A percentile compares a stretch with the other conserved stretches of the same genome.
Evolutionary conservation across 1,139 yeast species (phyloP).

Genomic region (Arxiozyma slooffiae): DNA sequence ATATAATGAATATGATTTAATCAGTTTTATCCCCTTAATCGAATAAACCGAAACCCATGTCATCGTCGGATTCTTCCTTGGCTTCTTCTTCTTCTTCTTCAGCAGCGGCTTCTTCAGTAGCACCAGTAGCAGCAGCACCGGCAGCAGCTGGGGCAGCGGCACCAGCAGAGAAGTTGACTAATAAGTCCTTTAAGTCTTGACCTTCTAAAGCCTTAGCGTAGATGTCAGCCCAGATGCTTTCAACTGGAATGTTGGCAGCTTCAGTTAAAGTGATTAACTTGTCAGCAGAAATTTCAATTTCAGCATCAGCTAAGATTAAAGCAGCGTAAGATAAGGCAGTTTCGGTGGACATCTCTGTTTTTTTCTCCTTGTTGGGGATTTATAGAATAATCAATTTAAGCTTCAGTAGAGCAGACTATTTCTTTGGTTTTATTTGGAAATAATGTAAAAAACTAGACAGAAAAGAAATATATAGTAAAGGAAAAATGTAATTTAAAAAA

Average conservation of each 20-base stretch:
- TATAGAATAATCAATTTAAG: conserved; percentile 49
- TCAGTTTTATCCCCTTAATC: conserved; percentile 38
- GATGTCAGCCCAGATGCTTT: conserved; percentile 70
- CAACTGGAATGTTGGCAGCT: conserved; percentile 64
- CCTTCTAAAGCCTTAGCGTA: conserved; percentile 73
- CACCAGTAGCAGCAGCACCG: conserved; percentile 45
- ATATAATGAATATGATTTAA: background rate
- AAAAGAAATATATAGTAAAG: too few species aligned
- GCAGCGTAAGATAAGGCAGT: conserved; percentile 83
- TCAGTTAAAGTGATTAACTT: conserved; percentile 60
- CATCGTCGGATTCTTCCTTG: conserved; percentile 58
- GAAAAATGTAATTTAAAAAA: too few species aligned
- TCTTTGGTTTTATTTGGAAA: conserved; percentile 29
- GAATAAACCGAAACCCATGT: conserved; percentile 82
- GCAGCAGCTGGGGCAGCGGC: conserved; percentile 49
- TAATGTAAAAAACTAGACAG: background rate
- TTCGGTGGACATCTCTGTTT: conserved; percentile 57
- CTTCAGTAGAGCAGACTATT: conserved; percentile 54
- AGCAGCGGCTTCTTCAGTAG: conserved; percentile 47
- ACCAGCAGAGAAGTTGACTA: conserved; percentile 69
- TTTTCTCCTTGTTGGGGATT: conserved; percentile 16
- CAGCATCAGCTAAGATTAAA: conserved; percentile 78
- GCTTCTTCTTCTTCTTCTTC: conserved; percentile 53
- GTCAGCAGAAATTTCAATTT: conserved; percentile 66
- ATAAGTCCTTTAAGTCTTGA: conserved; percentile 65